Base-by-base conservation (phyloP, 441 rosid species). In the Erodium texanum region DNA sequence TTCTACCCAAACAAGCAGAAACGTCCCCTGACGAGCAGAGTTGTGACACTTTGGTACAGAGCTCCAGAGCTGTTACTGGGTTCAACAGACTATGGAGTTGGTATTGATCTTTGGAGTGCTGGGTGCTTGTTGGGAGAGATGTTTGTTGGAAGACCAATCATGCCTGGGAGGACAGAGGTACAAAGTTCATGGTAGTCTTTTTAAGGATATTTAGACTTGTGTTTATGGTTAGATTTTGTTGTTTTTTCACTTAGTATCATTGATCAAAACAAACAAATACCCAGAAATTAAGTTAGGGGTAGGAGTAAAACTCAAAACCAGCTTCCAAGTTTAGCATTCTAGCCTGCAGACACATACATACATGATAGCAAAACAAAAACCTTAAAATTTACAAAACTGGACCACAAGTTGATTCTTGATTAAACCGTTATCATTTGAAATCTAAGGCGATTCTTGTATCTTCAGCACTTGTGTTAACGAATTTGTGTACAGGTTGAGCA, bases 141-240 rank as follows among this genome's bases (percentile, higher is more conserved):
- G 75, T 88, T 93, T 29, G 82, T 88, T 65, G 97, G 96, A 73
- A 87, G 87, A 73, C 96, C 98, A 11, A 87, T 92, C 74, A 85
- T 92, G 92, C 96, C 93, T 0, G 98, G 98, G 64, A 74, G 95
- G 68, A 89, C 96, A 1, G 96, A 92, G 95, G 98, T 89, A 85
- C 59, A 48, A 15, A 2, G 15, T 11, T 43, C 50, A 27, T 27
- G 1, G 29, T 27, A 27, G 29, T 27, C 29, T 27, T 27, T 27
- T 27, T 27, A 27, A 27, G 29, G 29, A 27, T 27, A 3, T 27
- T 27, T 27, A 27, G 29, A 27, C n/a, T n/a, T n/a, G n/a, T n/a
- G n/a, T n/a, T n/a, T n/a, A n/a, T n/a, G n/a, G n/a, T n/a, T n/a
- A n/a, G n/a, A n/a, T n/a, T n/a, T n/a, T n/a, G n/a, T n/a, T n/a